Conservation (phyloP, 441 rosid genomes). For the Croton laevigatus region DNA sequence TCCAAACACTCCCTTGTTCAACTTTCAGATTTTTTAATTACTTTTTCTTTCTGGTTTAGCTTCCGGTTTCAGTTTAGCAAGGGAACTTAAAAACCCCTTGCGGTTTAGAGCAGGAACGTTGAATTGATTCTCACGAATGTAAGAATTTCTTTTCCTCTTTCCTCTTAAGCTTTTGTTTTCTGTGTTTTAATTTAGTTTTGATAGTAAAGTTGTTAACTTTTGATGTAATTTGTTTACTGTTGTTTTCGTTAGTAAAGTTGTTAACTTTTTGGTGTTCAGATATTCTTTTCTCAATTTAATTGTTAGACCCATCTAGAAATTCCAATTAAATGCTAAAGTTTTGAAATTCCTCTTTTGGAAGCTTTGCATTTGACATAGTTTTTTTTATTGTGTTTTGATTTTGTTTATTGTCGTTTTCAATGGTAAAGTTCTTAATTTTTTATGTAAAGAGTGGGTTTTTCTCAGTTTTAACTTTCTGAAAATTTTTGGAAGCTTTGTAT, state of each 20-base stretch:
- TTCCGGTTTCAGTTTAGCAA: background rate
- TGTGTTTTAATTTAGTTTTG: background rate
- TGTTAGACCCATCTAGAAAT: too few species aligned
- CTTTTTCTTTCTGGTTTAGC: background rate
- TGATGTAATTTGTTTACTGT: too few species aligned
- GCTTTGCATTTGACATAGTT: background rate
- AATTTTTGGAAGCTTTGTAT: background rate
- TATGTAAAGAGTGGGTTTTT: background rate
- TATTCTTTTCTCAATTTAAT: too few species aligned
- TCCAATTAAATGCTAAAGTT: too few species aligned
- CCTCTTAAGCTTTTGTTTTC: too few species aligned
- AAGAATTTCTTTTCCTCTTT: background rate
- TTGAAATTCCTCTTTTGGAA: background rate
- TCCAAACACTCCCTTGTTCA: slow-evolving; percentile 30
- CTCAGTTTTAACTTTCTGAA: too few species aligned
- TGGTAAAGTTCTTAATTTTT: background rate
- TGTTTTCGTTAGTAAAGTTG: too few species aligned
- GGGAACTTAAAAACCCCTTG: background rate
- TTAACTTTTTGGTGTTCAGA: background rate
- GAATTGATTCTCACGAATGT: background rate
- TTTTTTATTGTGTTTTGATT: too few species aligned
- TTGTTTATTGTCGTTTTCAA: too few species aligned
- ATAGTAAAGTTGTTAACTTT: background rate
- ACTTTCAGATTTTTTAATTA: slow-evolving; percentile 23
- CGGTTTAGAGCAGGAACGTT: background rate